Evolutionary conservation across 208 protist species (phyloP), one percentile per base, ranked within the genome.

Genomic region (Tritrichomonas musculus): DNA sequence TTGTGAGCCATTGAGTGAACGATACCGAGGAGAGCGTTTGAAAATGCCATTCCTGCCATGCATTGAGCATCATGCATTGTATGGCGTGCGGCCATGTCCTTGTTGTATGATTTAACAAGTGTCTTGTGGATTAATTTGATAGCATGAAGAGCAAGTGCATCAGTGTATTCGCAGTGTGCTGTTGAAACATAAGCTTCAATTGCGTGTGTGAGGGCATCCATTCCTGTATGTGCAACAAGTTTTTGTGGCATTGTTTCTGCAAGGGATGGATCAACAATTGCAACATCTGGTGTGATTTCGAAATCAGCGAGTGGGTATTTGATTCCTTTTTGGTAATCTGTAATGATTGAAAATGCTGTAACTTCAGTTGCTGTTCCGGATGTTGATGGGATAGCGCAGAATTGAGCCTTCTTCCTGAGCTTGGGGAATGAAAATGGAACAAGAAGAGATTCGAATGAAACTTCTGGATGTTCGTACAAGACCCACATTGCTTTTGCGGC

Each of bases 261-360:
- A 65, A 95, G 82, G 0, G 30, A 27, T n/a, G 93, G 47, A 57
- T 95, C 94, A 82, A 94, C 65, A 49, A 95, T 94, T 22, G 94
- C 94, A 60, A 95, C 92, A 50, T 93, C 49, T 8, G 94, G 92
- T 22, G 80, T 94, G 22, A 95, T 69, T 0, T 64, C 30, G 66
- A 95, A 95, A 82, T 95, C 95, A 66, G 95, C 95, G 92, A 95
- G 69, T 57, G 95, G 95, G 27, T 95, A 95, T 50, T 95, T 95
- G 30, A 77, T 77, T 93, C 77, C 69, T 55, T 84, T 53, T 36
- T 92, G n/a, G 1, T 84, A 36, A 60, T 93, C 93, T 80, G 94
- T 94, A 36, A 95, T 94, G 33, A 95, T 93, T 39, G 93, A 1
- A 64, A 95, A 95, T 2, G 93, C 65, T 50, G 94, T 95, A 55